These are phyloP conservation scores for Globisporangium mamillatum DNA, from an alignment of 352 stramenopile species.

Conservation along the genomic window DNA sequence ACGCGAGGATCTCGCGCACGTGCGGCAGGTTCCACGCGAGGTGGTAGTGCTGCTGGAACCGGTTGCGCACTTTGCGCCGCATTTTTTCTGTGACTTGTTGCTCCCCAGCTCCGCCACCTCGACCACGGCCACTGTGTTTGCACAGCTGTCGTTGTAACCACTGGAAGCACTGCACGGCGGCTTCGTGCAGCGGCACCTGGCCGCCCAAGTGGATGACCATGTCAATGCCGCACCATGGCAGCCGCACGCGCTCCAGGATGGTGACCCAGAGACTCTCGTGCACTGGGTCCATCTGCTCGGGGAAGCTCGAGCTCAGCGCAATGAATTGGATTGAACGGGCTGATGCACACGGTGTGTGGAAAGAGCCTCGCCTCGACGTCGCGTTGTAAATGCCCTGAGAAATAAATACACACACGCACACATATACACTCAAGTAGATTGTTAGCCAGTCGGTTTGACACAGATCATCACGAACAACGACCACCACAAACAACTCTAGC, in stretches of 20 bases:
- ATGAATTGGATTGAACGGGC: constrained; percentile 42
- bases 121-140: constrained; percentile 2
- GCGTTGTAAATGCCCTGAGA: constrained; percentile 54
- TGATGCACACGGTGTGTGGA: constrained; percentile 47
- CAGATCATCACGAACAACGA: not conserved
- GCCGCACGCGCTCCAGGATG: constrained; percentile 40
- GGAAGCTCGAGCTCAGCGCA: constrained; percentile 67
- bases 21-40: constrained; percentile 64
- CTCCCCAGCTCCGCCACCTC: not conserved
- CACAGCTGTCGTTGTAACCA: constrained; percentile 46
- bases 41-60: constrained; percentile 74
- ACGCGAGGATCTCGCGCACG: constrained; percentile 53
- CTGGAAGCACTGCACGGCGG: constrained; percentile 54
- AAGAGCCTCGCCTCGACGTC: constrained; percentile 44
- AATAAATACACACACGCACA: not conserved
- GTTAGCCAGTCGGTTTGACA: not conserved
- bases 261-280: constrained; percentile 58
- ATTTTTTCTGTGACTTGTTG: constrained; percentile 7
- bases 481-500: too few relatives aligned
- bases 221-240: constrained; percentile 70
- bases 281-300: constrained; percentile 52
- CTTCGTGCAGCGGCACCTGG: constrained; percentile 73
- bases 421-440: not conserved
- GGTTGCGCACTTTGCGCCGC: constrained; percentile 39
- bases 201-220: constrained; percentile 69